Evolutionary conservation across 2,329 filamentous ascomycete species (phyloP).

Genomic region (Lasiodiplodia sp.): DNA sequence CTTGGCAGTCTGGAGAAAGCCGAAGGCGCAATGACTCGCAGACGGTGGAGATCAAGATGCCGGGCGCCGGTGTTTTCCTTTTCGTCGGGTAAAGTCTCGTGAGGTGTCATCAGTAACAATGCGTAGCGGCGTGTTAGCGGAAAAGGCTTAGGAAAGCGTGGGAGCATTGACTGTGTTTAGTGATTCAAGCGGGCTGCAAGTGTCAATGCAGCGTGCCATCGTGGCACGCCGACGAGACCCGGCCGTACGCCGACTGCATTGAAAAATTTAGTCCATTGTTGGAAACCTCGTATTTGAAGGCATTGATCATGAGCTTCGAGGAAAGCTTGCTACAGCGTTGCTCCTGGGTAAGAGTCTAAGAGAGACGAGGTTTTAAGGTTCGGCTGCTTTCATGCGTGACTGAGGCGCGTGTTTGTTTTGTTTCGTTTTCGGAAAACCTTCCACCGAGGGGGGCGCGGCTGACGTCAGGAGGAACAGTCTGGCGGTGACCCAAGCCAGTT

Average conservation of each 20-base stretch:
- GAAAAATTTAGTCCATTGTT: not conserved
- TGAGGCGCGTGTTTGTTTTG: not conserved
- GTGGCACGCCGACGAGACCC: not conserved
- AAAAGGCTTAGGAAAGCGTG: not conserved
- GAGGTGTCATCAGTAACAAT: not conserved
- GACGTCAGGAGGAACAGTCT: constrained; percentile 9
- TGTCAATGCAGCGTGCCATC: not conserved
- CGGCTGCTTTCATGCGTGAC: not conserved
- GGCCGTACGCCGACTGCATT: not conserved
- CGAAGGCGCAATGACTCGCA: not conserved
- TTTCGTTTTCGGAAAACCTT: constrained; percentile 23
- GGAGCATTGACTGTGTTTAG: not conserved
- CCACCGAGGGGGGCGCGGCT: constrained; percentile 6
- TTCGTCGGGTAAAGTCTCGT: not conserved
- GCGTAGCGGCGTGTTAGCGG: not conserved
- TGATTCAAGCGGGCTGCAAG: not conserved
- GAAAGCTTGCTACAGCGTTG: not conserved
- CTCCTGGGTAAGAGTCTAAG: not conserved
- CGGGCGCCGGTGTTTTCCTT: not conserved
- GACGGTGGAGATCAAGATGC: not conserved
- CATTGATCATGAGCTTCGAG: not conserved
- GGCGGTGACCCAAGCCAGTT: not conserved
- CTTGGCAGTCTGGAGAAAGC: not conserved
- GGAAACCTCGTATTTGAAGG: not conserved
- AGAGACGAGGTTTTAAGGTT: not conserved